Conservation (phyloP, 139 green algal genomes). For the Spirogloea muscicola region DNA sequence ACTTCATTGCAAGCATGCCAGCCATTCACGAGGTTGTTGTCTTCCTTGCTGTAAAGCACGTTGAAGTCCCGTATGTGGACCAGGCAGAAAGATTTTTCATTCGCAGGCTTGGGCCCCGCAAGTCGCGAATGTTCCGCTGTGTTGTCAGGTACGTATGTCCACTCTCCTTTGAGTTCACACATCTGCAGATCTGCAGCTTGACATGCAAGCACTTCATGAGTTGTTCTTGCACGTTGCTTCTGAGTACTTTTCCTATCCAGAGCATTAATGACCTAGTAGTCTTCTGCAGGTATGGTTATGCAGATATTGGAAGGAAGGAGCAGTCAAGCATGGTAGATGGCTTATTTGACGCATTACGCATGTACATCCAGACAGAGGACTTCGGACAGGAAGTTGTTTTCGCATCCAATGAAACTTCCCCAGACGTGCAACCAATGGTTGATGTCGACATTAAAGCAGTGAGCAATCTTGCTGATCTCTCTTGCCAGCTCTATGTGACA, state of each 20-base stretch:
- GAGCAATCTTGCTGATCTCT: too few relatives aligned
- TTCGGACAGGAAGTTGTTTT: too few relatives aligned
- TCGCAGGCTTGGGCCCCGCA: neutral
- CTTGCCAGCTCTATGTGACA: too few relatives aligned
- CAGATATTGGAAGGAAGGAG: neutral
- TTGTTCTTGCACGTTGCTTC: neutral
- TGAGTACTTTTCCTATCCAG: neutral
- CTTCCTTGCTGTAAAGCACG: neutral
- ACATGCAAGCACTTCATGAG: too few relatives aligned
- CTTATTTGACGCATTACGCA: neutral
- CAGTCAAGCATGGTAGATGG: neutral
- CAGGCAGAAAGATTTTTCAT: conserved; percentile 4
- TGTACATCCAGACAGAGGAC: too few relatives aligned
- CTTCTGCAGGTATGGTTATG: neutral
- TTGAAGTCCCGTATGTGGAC: neutral
- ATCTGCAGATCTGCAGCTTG: too few relatives aligned
- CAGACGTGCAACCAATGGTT: too few relatives aligned
- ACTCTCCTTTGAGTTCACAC: too few relatives aligned
- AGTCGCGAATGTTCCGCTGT: conserved; percentile 7
- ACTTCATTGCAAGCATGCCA: conserved; percentile 24
- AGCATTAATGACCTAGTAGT: neutral
- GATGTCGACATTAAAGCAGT: too few relatives aligned
- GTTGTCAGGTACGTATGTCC: neutral
- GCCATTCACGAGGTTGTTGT: conserved; percentile 16
- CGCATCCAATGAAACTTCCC: too few relatives aligned